Percentiles rank a stretch among this genome's conserved stretches.
Conservation (phyloP, 164 flowering plant species). For the Aristolochia fimbriata region DNA sequence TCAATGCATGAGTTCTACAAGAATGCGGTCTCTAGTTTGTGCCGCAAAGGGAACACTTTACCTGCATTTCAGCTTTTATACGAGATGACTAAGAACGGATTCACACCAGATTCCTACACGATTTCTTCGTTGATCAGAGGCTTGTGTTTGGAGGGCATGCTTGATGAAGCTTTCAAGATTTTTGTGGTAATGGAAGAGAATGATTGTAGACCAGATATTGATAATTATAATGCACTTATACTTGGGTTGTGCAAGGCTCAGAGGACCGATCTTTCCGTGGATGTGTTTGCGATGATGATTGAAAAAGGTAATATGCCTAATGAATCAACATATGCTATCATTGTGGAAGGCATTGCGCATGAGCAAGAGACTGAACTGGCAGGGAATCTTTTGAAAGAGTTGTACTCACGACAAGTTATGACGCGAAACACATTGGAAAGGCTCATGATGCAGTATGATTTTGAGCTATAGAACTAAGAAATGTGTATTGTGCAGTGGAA, state of each 20-base stretch:
- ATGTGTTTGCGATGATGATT: slow-evolving; percentile 36
- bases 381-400: slow-evolving; percentile 44
- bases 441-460: slow-evolving; percentile 68
- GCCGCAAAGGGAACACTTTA: slow-evolving; percentile 74
- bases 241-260: slow-evolving; percentile 63
- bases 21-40: slow-evolving; percentile 56
- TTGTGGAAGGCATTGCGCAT: slow-evolving; percentile 76
- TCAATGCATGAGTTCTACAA: slow-evolving; percentile 48
- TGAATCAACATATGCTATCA: slow-evolving; percentile 66
- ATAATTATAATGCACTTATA: slow-evolving; percentile 66
- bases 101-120: slow-evolving; percentile 63
- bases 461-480: slow-evolving; percentile 17
- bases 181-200: slow-evolving; percentile 60
- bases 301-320: slow-evolving; percentile 56
- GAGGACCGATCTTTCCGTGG: too few species aligned
- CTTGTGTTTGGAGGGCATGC: slow-evolving; percentile 77
- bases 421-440: slow-evolving; percentile 55
- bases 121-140: slow-evolving; percentile 75
- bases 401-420: slow-evolving; percentile 38
- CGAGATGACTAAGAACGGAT: slow-evolving; percentile 69
- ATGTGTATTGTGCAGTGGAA: too few species aligned
- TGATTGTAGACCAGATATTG: slow-evolving; percentile 37
- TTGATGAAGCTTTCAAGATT: slow-evolving; percentile 58
- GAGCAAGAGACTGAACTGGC: slow-evolving; percentile 63
- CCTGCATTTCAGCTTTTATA: slow-evolving; percentile 65